Evolutionary conservation across 768 basidiomycete species (phyloP).

Genomic region (Rhodotorula toruloides): DNA sequence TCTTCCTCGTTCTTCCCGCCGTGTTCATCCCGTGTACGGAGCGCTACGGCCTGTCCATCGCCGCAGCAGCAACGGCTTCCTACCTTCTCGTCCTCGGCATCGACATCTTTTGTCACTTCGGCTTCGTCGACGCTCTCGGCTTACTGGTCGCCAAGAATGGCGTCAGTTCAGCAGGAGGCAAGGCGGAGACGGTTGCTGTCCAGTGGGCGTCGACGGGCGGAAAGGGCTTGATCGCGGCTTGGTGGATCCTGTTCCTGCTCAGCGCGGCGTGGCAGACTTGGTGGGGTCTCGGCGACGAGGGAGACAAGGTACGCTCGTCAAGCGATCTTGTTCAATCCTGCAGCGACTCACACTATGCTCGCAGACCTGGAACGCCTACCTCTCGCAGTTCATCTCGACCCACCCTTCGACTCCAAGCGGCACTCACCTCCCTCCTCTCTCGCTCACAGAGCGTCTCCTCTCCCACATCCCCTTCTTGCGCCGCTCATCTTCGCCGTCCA

Average conservation of each 20-base stretch:
- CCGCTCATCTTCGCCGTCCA: not conserved
- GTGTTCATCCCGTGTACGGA: not conserved
- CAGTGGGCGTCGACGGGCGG: not conserved
- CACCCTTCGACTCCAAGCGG: slow-evolving; percentile 3
- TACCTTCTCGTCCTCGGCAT: slow-evolving; percentile 24
- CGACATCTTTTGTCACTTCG: slow-evolving; percentile 13
- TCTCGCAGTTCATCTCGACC: not conserved
- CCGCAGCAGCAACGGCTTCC: slow-evolving; percentile 1
- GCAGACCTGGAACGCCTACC: slow-evolving; percentile 32
- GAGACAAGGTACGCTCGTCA: slow-evolving; percentile 16
- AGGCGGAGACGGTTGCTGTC: not conserved
- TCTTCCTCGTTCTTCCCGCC: not conserved
- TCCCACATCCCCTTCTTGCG: too few species aligned
- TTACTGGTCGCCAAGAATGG: slow-evolving; percentile 1
- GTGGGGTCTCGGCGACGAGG: slow-evolving; percentile 21
- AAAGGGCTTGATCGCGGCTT: slow-evolving; percentile 17
- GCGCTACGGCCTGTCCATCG: slow-evolving; percentile 9
- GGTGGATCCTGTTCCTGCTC: slow-evolving; percentile 18
- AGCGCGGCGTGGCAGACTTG: slow-evolving; percentile 8
- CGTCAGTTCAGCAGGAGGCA: not conserved
- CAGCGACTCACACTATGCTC: too few species aligned
- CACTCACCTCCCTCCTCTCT: not conserved
- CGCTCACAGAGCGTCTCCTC: not conserved
- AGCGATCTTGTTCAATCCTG: not conserved
- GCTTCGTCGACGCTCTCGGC: slow-evolving; percentile 19